These are phyloP conservation scores for Sporothrix pseudoabietina DNA, from an alignment of 2,329 filamentous ascomycete genomes.

Conservation along the genomic window DNA sequence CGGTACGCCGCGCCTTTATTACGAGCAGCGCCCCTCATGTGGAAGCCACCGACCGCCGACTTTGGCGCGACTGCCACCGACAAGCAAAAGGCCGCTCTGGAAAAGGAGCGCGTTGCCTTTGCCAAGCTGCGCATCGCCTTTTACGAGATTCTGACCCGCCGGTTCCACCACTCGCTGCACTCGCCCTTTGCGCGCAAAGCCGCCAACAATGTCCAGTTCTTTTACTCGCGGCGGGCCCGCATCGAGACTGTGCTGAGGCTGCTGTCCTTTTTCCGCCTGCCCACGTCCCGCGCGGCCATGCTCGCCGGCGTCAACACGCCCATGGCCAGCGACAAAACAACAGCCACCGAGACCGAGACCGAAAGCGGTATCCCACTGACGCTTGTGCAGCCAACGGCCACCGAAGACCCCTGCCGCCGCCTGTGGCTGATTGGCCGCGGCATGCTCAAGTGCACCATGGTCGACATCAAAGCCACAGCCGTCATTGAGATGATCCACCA, in stretches of 20 bases:
- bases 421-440: conserved; percentile 33
- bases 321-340: conserved; percentile 7
- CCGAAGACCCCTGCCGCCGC: conserved; percentile 27
- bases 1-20: conserved; percentile 30
- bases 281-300: neutral
- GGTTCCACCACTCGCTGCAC: conserved; percentile 36
- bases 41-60: neutral
- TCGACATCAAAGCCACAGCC: conserved; percentile 32
- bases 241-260: conserved; percentile 34
- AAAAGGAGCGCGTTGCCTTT: conserved; percentile 26
- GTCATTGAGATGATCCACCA: conserved; percentile 34
- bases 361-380: neutral
- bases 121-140: conserved; percentile 32
- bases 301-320: conserved; percentile 24
- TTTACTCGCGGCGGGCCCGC: conserved; percentile 35
- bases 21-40: conserved; percentile 26
- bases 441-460: conserved; percentile 35
- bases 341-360: neutral
- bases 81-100: neutral
- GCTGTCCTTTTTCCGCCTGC: conserved; percentile 27
- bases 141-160: conserved; percentile 35
- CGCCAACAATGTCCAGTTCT: conserved; percentile 32
- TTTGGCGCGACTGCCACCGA: neutral
- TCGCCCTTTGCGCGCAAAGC: conserved; percentile 35
- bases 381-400: neutral